Evolutionary conservation across 306 rosid genomes (phyloP), one percentile per base, ranked within the genome.

Genomic region (Citrullus amarus): DNA sequence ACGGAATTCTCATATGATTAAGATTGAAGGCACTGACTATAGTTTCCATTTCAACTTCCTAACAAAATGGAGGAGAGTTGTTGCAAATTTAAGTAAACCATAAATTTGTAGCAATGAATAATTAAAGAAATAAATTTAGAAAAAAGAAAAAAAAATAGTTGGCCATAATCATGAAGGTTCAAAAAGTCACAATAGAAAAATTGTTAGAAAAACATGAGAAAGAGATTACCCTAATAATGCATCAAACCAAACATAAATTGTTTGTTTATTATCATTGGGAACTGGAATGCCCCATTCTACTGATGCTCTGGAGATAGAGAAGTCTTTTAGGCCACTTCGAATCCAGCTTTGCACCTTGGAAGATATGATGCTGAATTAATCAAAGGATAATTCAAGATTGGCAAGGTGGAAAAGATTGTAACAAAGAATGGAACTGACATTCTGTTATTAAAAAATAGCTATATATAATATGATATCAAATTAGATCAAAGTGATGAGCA

Each of bases 201-300:
- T 25, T 43, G 34, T 57, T 34, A 36, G 5, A 54, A 54, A 10
- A 51, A 54, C 30, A 22, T 58, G 9, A 38, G 36, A 58, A 53
- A 72, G 63, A 56, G 20, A 56, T 81, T 92, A 95, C 98, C 98
- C 98, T 68, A 95, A 84, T 79, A 95, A 85, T 83, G 98, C 98
- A 86, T 95, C 98, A 86, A 95, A 95, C 98, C 98, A 95, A 80
- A 95, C 98, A 71, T 95, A 92, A 79, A 95, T 88, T 38, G 97
- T 95, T 82, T 95, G 98, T 80, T 82, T 87, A 82, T 83, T 77
- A 87, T 95, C 98, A 81, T 91, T 85, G 22, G 98, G 98, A 79
- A 95, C 89, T 32, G 97, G 97, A 83, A 95, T 92, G 78, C 98
- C 97, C 98, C 97, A 95, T 75, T 92, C 98, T 72, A 95, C 98